phyloP scores from a whole-genome alignment of 331 rosid genomes.

The Malus hybrid region DNA sequence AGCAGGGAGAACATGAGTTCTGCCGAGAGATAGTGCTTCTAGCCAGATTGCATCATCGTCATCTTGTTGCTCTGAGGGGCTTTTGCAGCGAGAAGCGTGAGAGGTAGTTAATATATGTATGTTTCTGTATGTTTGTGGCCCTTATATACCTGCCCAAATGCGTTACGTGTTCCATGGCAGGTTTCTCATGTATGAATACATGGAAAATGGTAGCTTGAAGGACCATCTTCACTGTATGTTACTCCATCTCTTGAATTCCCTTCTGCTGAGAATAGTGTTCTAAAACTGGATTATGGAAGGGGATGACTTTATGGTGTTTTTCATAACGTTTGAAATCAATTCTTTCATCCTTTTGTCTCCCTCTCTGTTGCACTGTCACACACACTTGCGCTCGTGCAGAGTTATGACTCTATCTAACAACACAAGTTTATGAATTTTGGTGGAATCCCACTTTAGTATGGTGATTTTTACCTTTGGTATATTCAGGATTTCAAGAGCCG shows the following conservation, averaged over 20 bases:
- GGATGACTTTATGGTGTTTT: not conserved
- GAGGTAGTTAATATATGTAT: constrained; percentile 44
- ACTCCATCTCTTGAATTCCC: constrained; percentile 15
- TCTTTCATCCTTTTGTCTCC: not conserved
- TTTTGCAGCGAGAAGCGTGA: constrained; percentile 72
- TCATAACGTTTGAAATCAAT: not conserved
- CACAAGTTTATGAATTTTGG: not conserved
- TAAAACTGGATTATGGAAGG: not conserved
- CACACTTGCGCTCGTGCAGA: not conserved
- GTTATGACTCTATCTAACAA: not conserved
- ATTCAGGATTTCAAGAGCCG: not conserved
- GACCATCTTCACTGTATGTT: constrained; percentile 97
- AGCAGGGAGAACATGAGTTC: constrained; percentile 89
- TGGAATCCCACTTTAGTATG: not conserved
- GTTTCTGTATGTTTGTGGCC: constrained; percentile 14
- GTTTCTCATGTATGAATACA: constrained; percentile 89
- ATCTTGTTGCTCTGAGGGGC: constrained; percentile 86
- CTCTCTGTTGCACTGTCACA: not conserved
- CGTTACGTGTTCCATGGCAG: constrained; percentile 44
- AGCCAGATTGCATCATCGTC: constrained; percentile 93
- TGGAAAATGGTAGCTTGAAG: constrained; percentile 98
- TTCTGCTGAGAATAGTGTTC: not conserved
- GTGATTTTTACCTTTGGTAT: not conserved
- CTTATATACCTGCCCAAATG: constrained; percentile 14
- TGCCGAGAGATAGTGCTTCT: constrained; percentile 90